Evolutionary conservation across 2,329 filamentous ascomycete species (phyloP), one percentile per base, ranked within the genome.

Genomic region (Cordyceps fumosorosea): DNA sequence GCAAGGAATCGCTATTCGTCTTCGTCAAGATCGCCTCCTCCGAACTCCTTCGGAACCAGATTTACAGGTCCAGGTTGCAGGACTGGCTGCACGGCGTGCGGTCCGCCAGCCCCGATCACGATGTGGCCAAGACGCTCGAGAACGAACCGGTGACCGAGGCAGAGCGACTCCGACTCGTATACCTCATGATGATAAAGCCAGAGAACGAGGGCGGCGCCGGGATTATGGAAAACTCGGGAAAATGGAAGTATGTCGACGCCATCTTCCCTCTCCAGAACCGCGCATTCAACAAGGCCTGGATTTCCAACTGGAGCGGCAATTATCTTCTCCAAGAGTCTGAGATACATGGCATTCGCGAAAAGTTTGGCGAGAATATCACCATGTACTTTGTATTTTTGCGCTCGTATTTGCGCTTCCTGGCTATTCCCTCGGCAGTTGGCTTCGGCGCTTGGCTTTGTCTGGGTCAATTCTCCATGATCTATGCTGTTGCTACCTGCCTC

Each of bases 331-430:
- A 85, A 60, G 76, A 85, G 42, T 74, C 81, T 56, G 84, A 91
- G 68, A 77, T 96, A n/a, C 85, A 89, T 69, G 81, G 84, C 53
- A 91, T 96, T 65, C 84, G 89, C 29, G 82, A 91, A 70, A 81
- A 87, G 66, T 91, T 92, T 73, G 91, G 91, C 55, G 89, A 93
- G 74, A 89, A 86, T 72, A 89, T 97, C 63, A 93, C 90, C 42
- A 96, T 96, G 74, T 98, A 98, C 78, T 98, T 96, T 73, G 91
- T 93, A 45, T 98, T 98, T 71, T 83, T 96, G 37, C 90, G 96
- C 71, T 89, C 89, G 40, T 98, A 98, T 76, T 96, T 96, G 71
- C 81, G 85, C 63, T 96, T 96, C 71, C 80, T 96, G 29, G 75
- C 90, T n/a, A 88, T 93, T 64, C 92, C 92, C 0, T 90, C 93